Evolutionary conservation across 164 flowering plant genomes (phyloP).

Genomic region (Platanus orientalis): DNA sequence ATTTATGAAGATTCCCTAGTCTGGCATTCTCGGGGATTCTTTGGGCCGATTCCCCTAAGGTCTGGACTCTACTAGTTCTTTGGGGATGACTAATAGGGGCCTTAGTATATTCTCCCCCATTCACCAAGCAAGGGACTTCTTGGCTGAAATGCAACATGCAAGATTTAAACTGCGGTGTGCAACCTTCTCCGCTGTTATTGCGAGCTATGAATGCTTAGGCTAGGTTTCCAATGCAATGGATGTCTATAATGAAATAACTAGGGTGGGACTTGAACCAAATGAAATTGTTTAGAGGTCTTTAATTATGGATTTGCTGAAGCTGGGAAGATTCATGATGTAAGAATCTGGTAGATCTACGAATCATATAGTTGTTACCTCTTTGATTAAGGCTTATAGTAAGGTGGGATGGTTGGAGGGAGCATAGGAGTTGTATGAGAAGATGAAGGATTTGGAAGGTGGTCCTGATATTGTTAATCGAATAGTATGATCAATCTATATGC

Average conservation of each 20-base stretch:
- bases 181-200: conserved; percentile 75
- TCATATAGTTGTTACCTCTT: conserved; percentile 64
- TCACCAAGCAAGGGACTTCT: conserved; percentile 47
- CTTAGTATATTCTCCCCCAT: too few relatives aligned
- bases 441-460: conserved; percentile 56
- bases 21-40: too few relatives aligned
- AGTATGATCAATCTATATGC: conserved; percentile 75
- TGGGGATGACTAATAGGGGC: too few relatives aligned
- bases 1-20: too few relatives aligned
- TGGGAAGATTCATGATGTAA: conserved; percentile 58
- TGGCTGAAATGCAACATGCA: conserved; percentile 65
- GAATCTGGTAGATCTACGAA: conserved; percentile 57
- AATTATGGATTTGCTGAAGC: conserved; percentile 78
- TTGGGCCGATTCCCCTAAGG: too few relatives aligned
- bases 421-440: conserved; percentile 45
- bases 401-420: conserved; percentile 66
- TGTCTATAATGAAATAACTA: conserved; percentile 56
- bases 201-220: conserved; percentile 50
- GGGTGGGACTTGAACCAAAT: conserved; percentile 63
- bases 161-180: conserved; percentile 60
- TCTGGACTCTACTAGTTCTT: too few relatives aligned
- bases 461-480: conserved; percentile 70
- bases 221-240: conserved; percentile 59
- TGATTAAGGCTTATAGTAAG: conserved; percentile 80
- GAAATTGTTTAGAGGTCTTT: conserved; percentile 78